Evolutionary conservation across 345 rosid species (phyloP), one percentile per base, ranked within the genome.

Genomic region (Psidium friedrichsthalianum): DNA sequence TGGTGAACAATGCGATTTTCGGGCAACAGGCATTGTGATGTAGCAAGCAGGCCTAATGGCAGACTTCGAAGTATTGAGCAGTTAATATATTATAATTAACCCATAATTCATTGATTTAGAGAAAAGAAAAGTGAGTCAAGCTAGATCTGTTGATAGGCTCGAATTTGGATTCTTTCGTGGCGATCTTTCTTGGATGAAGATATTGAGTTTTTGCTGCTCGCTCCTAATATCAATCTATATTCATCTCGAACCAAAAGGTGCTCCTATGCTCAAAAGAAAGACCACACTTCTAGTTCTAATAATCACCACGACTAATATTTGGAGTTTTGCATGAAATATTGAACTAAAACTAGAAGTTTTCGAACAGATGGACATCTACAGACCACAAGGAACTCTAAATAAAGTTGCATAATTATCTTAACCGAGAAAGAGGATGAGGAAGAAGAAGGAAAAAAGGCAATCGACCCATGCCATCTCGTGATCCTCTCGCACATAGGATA

Each of bases 161-260:
- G 11, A 0, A 10, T 2, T 49, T 49, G 12, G 9, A 11, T 2
- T 2, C 11, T 3, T 3, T 49, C 12, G 9, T 10, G 51, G 10
- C 11, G 3, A 10, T 49, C 51, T 1, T 1, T 9, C 10, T 9
- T 2, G 12, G 0, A 2, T 9, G 12, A 49, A 49, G 3, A 2
- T 49, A 10, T 10, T 2, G 11, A 9, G 10, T 49, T 49, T 49
- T 0, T 49, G 51, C 51, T 49, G 51, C 12, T 49, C 11, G 11
- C 51, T 49, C 51, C 11, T 49, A 49, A 49, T 2, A 9, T 49
- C 3, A 49, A 49, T 49, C 54, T 61, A 61, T 61, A 15, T 32
- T 29, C 4, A 14, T 29, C 74, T 61, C 29, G 14, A 29, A 15
- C 74, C 42, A 11, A 7, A 61, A 29, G 78, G 24, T 69, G 76